Evolutionary conservation across 164 flowering plant genomes (phyloP).

Genomic region (grape (Vitis vinifera)): ASM3070453v1 NC_081807.1:9254001-9254500

Average conservation of each 20-base stretch:
- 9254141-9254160: background rate
- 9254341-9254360: background rate
- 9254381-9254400: no score
- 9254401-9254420: no score
- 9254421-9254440: no score
- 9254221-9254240: background rate
- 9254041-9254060: background rate
- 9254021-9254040: background rate
- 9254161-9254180: background rate
- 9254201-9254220: background rate
- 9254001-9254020: slow-evolving; percentile 89
- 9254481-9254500: no score
- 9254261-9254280: background rate
- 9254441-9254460: no score
- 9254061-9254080: background rate
- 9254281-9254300: background rate
- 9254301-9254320: background rate
- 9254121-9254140: background rate
- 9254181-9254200: background rate
- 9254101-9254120: background rate
- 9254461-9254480: no score
- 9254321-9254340: background rate
- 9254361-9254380: background rate
- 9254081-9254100: background rate
- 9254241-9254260: background rate